Base-by-base conservation (phyloP, 352 stramenopile genomes). In the Phytophthora capsici region DNA sequence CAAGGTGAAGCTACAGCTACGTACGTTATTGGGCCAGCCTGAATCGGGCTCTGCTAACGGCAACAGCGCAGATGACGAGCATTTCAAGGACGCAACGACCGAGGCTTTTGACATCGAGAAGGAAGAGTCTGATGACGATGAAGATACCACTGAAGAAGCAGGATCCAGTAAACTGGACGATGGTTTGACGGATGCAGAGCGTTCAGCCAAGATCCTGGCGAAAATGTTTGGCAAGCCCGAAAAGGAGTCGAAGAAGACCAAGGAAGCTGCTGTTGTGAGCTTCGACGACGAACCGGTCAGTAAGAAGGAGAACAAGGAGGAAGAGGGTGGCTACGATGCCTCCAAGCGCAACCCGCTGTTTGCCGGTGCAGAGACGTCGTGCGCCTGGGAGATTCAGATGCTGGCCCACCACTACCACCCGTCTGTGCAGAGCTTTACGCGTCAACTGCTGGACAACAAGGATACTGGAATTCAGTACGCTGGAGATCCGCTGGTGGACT, bases 401-500 rank as follows among this genome's bases (percentile, higher is more conserved):
- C 70, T 99, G 22, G 65, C 82, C 20, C 75, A 90, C 63, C 97
- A 99, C 78, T 99, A 97, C 70, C 98, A 99, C 74, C 98, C 98
- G 26, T 99, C 97, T 2, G 97, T 99, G 57, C 78, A 91, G 40
- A 82, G 87, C 64, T 98, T 99, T 55, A 83, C 90, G 0, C 93
- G 90, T 32, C 94, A 94, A 36, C 59, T 98, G 17, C 32, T 96
- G 6, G 66, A 73, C 22, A 74, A 77, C 63, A 71, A 69, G 9
- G 63, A 71, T 9, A 72, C 64, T 2, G 69, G 82, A 9, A 98
- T 99, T 67, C 63, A 89, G 38, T 99, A 99, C 82, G 73, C 71
- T 22, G 96, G 97, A 34, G 97, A 99, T 76, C 98, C 97, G 51
- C 78, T 99, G 7, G 89, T 96, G 59, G 97, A 99, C 73, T 99